Conservation (phyloP, 2,329 filamentous ascomycete species). For the Bipolaris victoriae region DNA sequence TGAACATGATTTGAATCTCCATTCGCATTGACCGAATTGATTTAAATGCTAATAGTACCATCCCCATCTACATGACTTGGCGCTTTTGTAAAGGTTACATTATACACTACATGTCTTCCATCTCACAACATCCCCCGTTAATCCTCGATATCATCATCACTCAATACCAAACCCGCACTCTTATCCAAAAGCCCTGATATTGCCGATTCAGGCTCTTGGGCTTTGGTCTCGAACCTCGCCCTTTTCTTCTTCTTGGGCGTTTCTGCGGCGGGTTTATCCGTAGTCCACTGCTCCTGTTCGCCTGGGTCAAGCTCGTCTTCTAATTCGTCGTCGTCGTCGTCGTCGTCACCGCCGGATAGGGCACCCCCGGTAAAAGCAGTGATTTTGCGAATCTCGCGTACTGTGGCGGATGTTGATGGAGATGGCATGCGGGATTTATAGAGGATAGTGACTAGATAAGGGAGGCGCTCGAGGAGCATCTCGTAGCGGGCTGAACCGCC, state of each 20-base stretch:
- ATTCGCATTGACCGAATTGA: no score
- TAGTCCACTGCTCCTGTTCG: slow-evolving; percentile 51
- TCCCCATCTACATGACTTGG: background rate
- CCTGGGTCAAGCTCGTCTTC: slow-evolving; percentile 36
- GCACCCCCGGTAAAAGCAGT: slow-evolving; percentile 62
- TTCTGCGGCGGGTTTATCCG: slow-evolving; percentile 47
- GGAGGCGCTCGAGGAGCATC: slow-evolving; percentile 82
- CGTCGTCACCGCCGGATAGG: slow-evolving; percentile 28
- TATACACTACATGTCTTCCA: no score
- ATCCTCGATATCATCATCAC: slow-evolving; percentile 58
- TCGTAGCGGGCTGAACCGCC: slow-evolving; percentile 70
- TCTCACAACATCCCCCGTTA: slow-evolving; percentile 8
- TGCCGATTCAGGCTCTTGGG: slow-evolving; percentile 29
- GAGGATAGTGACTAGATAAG: slow-evolving; percentile 77
- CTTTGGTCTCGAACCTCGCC: slow-evolving; percentile 29
- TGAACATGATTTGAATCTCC: no score
- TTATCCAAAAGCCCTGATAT: slow-evolving; percentile 31
- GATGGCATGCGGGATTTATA: slow-evolving; percentile 39
- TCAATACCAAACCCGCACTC: slow-evolving; percentile 49
- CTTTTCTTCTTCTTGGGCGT: slow-evolving; percentile 31
- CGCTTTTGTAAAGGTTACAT: background rate
- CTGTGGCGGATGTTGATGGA: slow-evolving; percentile 36
- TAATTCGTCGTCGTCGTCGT: slow-evolving; percentile 47
- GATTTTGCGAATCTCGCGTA: slow-evolving; percentile 70
- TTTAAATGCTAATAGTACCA: background rate